Conservation (phyloP, 2,329 filamentous ascomycete species). For the Aspergillus spinulosporus region DNA sequence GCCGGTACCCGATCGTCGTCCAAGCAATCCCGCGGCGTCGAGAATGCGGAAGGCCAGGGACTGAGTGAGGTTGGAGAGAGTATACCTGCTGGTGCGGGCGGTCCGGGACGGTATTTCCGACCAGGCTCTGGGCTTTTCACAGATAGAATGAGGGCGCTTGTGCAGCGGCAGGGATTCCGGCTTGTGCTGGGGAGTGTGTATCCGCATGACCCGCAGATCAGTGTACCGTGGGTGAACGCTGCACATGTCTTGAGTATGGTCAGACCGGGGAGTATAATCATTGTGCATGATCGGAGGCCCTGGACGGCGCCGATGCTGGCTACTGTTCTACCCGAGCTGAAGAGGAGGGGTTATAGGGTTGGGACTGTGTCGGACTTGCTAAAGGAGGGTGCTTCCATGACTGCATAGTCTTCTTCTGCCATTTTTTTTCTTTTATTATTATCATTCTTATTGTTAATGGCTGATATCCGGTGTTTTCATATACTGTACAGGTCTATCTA, state of each 20-base stretch:
- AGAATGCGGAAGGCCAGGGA: constrained; percentile 4
- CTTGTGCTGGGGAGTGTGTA: constrained; percentile 83
- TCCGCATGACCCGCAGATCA: constrained; percentile 87
- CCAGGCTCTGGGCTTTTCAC: constrained; percentile 85
- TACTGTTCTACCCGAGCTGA: constrained; percentile 70
- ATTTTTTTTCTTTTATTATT: too few relatives aligned
- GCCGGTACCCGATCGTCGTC: not conserved
- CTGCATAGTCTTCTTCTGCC: constrained; percentile 1
- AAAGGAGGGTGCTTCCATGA: constrained; percentile 25
- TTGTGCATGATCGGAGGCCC: constrained; percentile 80
- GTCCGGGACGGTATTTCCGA: constrained; percentile 65
- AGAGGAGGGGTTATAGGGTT: constrained; percentile 66
- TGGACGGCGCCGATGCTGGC: constrained; percentile 82
- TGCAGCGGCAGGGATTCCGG: constrained; percentile 64
- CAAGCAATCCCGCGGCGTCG: not conserved
- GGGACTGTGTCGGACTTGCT: constrained; percentile 71
- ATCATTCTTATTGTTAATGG: not conserved
- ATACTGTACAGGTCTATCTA: constrained; percentile 12
- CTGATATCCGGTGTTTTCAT: constrained; percentile 5
- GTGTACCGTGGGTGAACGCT: constrained; percentile 68
- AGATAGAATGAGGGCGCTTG: constrained; percentile 62
- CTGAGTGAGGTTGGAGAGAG: constrained; percentile 48
- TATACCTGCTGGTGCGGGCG: not conserved
- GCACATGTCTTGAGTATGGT: constrained; percentile 79
- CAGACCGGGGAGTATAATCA: constrained; percentile 72